A percentile compares a stretch with the other conserved stretches of the same genome.
These are phyloP conservation scores for Pythium chondricola DNA, from an alignment of 352 stramenopile genomes.

Conservation along the genomic window DNA sequence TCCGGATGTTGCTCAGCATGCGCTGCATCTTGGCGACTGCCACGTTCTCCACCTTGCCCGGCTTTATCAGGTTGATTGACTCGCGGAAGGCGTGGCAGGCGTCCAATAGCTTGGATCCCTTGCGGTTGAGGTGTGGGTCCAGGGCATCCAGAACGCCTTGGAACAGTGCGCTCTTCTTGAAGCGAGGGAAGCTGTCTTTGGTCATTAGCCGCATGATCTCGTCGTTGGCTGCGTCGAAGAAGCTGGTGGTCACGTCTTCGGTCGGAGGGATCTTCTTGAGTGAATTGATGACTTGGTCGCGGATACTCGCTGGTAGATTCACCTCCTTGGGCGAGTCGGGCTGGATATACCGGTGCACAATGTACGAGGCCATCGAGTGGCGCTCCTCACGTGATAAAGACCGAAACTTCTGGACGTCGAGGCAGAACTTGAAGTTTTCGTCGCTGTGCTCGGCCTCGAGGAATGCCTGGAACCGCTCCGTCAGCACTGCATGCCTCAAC, in stretches of 20 bases:
- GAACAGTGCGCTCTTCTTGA: constrained; percentile 71
- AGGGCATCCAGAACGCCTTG: constrained; percentile 55
- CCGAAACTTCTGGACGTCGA: constrained; percentile 59
- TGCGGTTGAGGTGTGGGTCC: constrained; percentile 54
- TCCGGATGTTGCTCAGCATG: constrained; percentile 67
- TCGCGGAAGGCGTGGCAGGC: constrained; percentile 72
- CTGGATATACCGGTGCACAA: constrained; percentile 55
- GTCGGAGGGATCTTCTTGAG: constrained; percentile 20
- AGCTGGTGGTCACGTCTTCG: constrained; percentile 24
- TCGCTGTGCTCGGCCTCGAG: constrained; percentile 69
- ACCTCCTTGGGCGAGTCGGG: constrained; percentile 55
- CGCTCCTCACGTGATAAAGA: constrained; percentile 19
- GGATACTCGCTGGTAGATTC: constrained; percentile 60
- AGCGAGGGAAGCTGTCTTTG: constrained; percentile 75
- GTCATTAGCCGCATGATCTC: constrained; percentile 81
- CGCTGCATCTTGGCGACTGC: constrained; percentile 43
- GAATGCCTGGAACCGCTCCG: constrained; percentile 56
- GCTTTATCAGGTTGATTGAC: constrained; percentile 51
- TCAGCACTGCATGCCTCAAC: constrained; percentile 49
- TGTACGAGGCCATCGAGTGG: constrained; percentile 28
- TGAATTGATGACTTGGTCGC: constrained; percentile 31
- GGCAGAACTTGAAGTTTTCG: constrained; percentile 73
- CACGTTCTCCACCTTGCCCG: constrained; percentile 46
- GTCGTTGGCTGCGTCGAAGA: constrained; percentile 55
- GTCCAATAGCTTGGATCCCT: constrained; percentile 53